A percentile compares a stretch with the other conserved stretches of the same genome.
phyloP scores from a whole-genome alignment of 352 stramenopile species.

The Phytophthora cajani region DNA sequence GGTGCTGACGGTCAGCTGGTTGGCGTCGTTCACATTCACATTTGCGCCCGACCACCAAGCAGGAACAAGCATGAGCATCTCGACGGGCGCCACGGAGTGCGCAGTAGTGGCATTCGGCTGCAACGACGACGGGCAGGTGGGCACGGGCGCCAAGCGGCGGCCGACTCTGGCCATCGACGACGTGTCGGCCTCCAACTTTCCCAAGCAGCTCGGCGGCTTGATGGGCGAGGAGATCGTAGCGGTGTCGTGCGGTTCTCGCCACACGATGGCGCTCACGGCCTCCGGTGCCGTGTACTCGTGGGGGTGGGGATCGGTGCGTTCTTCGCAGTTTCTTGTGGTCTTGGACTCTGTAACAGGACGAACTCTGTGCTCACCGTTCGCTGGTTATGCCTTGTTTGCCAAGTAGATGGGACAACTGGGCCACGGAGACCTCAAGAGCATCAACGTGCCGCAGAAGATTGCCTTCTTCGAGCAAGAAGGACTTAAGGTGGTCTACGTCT shows the following conservation, averaged over 20 bases:
- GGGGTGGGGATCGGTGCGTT: slow-evolving; percentile 79
- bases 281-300: slow-evolving; percentile 72
- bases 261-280: slow-evolving; percentile 81
- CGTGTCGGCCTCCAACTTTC: slow-evolving; percentile 81
- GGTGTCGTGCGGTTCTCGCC: slow-evolving; percentile 81
- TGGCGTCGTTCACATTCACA: slow-evolving; percentile 9
- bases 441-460: slow-evolving; percentile 62
- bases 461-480: slow-evolving; percentile 61
- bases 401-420: slow-evolving; percentile 82
- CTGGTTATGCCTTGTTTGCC: slow-evolving; percentile 8
- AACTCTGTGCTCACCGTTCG: slow-evolving; percentile 8
- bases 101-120: slow-evolving; percentile 78
- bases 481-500: slow-evolving; percentile 77
- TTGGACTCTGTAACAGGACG: neutral
- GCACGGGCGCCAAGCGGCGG: slow-evolving; percentile 68
- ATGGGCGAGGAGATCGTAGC: slow-evolving; percentile 61
- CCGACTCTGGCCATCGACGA: slow-evolving; percentile 65
- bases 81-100: slow-evolving; percentile 33
- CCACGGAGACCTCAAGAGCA: slow-evolving; percentile 79
- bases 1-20: slow-evolving; percentile 3
- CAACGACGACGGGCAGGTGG: slow-evolving; percentile 87
- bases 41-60: slow-evolving; percentile 1
- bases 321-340: neutral
- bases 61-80: slow-evolving; percentile 19
- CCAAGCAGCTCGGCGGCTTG: slow-evolving; percentile 61